These are phyloP conservation scores for Vitis rupestris DNA, from an alignment of 164 flowering plant genomes.

Conservation along the genomic window DNA sequence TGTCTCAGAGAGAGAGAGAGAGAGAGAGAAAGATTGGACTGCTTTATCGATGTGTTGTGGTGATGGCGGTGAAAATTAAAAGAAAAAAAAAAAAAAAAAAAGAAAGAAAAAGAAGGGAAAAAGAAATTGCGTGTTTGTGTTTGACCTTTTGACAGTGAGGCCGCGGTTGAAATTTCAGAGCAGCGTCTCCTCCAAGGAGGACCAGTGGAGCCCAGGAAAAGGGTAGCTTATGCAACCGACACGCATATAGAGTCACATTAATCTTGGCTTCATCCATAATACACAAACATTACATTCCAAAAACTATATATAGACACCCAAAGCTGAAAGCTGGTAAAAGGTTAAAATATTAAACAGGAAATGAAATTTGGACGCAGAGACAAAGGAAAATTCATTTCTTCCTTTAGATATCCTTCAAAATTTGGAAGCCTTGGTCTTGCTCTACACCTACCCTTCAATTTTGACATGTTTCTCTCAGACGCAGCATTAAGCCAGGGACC, in stretches of 20 bases:
- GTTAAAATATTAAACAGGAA: no score
- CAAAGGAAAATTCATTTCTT: no score
- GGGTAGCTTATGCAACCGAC: background rate
- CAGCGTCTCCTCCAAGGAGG: constrained; percentile 7
- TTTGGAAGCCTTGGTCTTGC: no score
- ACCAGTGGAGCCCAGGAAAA: constrained; percentile 7
- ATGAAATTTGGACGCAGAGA: no score
- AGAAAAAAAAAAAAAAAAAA: background rate
- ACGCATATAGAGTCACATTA: background rate
- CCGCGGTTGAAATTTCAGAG: background rate
- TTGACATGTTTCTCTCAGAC: no score
- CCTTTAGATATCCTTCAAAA: no score
- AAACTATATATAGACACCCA: no score
- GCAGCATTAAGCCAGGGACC: no score
- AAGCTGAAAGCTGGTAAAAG: no score
- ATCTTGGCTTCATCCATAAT: background rate
- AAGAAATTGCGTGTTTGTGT: background rate
- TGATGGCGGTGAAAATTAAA: constrained; percentile 13
- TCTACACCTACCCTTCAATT: no score
- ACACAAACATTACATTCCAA: background rate
- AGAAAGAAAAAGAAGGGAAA: background rate
- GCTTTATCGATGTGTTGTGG: constrained; percentile 14
- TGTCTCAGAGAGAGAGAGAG: background rate
- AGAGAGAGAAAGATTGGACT: background rate
- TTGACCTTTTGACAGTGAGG: background rate